A percentile compares a stretch with the other conserved stretches of the same genome.
phyloP scores from a whole-genome alignment of 176 grass and related monocot species.

The Zizania latifolia region DNA sequence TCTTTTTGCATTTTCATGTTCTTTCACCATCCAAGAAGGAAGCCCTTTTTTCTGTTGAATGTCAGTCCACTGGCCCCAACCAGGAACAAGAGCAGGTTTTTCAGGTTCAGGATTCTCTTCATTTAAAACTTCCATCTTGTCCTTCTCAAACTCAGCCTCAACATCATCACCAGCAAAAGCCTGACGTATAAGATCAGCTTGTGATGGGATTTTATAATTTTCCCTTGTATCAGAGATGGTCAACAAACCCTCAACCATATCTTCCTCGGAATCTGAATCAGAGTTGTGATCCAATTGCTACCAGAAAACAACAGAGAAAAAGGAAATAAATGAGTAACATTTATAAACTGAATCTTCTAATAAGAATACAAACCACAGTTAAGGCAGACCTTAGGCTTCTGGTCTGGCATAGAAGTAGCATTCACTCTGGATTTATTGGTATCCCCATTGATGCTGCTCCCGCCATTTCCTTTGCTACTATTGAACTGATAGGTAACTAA shows the following conservation, averaged over 20 bases:
- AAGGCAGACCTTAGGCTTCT: constrained; percentile 39
- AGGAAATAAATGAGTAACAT: neutral
- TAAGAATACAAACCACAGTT: constrained; percentile 10
- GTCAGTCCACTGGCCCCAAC: constrained; percentile 92
- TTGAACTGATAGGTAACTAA: constrained; percentile 40
- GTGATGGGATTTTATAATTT: constrained; percentile 64
- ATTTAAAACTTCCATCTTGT: constrained; percentile 70
- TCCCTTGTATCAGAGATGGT: constrained; percentile 37
- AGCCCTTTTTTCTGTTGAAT: constrained; percentile 79
- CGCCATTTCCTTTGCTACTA: constrained; percentile 27
- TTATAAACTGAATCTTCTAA: neutral
- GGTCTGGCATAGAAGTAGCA: constrained; percentile 18
- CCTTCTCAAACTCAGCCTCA: constrained; percentile 76
- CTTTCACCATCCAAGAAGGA: constrained; percentile 95
- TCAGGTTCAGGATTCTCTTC: constrained; percentile 96
- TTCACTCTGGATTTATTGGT: constrained; percentile 20
- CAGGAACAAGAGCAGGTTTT: constrained; percentile 77
- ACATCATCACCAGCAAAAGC: constrained; percentile 98
- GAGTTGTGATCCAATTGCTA: constrained; percentile 44
- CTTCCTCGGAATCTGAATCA: constrained; percentile 74
- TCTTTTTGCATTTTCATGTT: constrained; percentile 73
- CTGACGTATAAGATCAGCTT: constrained; percentile 72
- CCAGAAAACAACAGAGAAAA: neutral
- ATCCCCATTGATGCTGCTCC: constrained; percentile 17
- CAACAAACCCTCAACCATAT: constrained; percentile 83